A percentile compares a stretch with the other conserved stretches of the same genome.
Conservation (phyloP, 2,329 filamentous ascomycete species). For the Ophiosphaerella korrae region DNA sequence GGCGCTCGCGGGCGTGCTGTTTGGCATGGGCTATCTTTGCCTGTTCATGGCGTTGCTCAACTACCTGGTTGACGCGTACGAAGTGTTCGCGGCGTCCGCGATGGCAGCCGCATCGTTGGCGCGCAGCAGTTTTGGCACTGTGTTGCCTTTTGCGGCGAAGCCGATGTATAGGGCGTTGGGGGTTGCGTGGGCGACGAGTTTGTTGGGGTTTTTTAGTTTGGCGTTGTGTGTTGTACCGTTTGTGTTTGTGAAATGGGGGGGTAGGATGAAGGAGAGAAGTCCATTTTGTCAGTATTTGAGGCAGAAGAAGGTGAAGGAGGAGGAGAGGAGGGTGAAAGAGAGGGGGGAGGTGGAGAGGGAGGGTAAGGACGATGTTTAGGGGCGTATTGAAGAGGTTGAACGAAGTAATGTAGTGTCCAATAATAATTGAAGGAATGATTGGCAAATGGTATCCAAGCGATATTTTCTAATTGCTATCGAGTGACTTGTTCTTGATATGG, state of each 20-base stretch:
- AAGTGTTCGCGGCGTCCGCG: slow-evolving; percentile 74
- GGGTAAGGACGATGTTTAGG: slow-evolving; percentile 18
- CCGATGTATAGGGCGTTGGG: slow-evolving; percentile 71
- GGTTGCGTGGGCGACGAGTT: slow-evolving; percentile 67
- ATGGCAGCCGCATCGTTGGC: slow-evolving; percentile 84
- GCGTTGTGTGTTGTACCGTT: slow-evolving; percentile 63
- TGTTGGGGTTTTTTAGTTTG: slow-evolving; percentile 57
- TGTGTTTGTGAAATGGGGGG: slow-evolving; percentile 61
- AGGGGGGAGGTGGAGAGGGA: slow-evolving; percentile 6
- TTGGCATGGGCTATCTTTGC: slow-evolving; percentile 54
- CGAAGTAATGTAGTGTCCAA: too few species aligned
- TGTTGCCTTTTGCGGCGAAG: slow-evolving; percentile 53
- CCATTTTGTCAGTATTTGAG: slow-evolving; percentile 67
- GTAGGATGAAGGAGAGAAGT: slow-evolving; percentile 60
- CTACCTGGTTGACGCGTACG: slow-evolving; percentile 70
- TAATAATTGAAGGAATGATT: too few species aligned
- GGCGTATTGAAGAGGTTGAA: not conserved
- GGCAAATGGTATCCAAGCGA: too few species aligned
- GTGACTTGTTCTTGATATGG: too few species aligned
- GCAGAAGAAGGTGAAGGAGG: slow-evolving; percentile 41
- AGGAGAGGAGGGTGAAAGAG: slow-evolving; percentile 25
- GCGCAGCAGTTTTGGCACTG: slow-evolving; percentile 76
- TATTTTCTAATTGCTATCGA: too few species aligned
- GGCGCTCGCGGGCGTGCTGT: slow-evolving; percentile 48
- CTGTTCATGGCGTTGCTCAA: slow-evolving; percentile 63